Evolutionary conservation across 2,329 filamentous ascomycete genomes (phyloP).

Genomic region (Alternaria ethzedia): DNA sequence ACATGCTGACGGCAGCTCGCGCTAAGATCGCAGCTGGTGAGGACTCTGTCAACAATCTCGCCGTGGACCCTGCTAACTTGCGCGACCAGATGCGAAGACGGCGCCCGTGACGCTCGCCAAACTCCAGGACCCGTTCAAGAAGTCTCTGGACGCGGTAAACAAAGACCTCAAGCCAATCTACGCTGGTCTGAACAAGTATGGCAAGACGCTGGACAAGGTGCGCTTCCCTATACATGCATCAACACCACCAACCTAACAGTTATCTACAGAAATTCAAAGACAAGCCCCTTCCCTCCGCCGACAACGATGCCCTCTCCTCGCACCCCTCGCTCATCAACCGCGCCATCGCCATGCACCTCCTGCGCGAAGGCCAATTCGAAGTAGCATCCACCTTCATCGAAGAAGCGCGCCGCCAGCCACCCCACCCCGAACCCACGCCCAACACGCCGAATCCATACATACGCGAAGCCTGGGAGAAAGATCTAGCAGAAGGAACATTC

Average conservation of each 20-base stretch:
- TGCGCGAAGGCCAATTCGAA: conserved; percentile 90
- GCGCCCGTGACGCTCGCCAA: conserved; percentile 79
- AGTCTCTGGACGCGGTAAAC: conserved; percentile 79
- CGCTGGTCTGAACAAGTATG: conserved; percentile 80
- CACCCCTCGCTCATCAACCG: conserved; percentile 83
- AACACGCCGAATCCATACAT: conserved; percentile 44
- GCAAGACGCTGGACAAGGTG: conserved; percentile 84
- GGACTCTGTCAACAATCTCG: background rate
- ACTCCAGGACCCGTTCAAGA: conserved; percentile 84
- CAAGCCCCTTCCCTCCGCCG: conserved; percentile 73
- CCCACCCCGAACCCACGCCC: conserved; percentile 46
- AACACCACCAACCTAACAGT: conserved; percentile 12
- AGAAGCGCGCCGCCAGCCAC: conserved; percentile 65
- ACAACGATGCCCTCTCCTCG: conserved; percentile 79
- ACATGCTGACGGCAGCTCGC: conserved; percentile 74
- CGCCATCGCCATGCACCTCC: conserved; percentile 93
- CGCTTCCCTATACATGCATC: conserved; percentile 9
- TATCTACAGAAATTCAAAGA: conserved; percentile 63
- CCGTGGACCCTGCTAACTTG: conserved; percentile 18
- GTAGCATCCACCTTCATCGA: conserved; percentile 85
- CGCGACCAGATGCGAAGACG: conserved; percentile 66
- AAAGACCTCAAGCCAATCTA: conserved; percentile 84
- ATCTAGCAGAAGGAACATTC: conserved; percentile 62
- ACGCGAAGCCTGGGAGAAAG: conserved; percentile 47
- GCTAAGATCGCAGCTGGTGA: conserved; percentile 72